Evolutionary conservation across 2,329 filamentous ascomycete species (phyloP).

Genomic region (Pseudogymnoascus sp.): DNA sequence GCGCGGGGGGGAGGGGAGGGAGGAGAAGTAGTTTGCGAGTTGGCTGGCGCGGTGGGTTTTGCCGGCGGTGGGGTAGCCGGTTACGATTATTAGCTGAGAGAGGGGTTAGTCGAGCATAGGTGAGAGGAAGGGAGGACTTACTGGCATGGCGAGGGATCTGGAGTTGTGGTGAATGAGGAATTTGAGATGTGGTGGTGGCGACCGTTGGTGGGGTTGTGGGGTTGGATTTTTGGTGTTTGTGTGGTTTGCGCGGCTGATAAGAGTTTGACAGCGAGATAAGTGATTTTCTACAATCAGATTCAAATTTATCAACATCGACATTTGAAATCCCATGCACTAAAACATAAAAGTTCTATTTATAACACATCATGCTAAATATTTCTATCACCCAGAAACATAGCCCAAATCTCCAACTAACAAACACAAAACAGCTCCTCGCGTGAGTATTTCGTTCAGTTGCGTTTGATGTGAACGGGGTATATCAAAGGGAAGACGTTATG

Average conservation of each 20-base stretch:
- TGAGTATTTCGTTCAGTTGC: background rate
- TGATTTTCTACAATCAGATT: background rate
- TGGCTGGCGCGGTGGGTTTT: conserved; percentile 61
- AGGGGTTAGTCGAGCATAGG: background rate
- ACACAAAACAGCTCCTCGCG: background rate
- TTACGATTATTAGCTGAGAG: conserved; percentile 56
- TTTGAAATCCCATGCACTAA: background rate
- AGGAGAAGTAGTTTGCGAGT: conserved; percentile 58
- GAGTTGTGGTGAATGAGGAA: background rate
- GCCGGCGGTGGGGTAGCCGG: conserved; percentile 60
- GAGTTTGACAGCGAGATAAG: background rate
- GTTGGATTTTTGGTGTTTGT: background rate
- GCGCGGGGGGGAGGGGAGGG: conserved; percentile 48
- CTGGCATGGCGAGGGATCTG: conserved; percentile 5
- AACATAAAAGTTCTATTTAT: background rate
- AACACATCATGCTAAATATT: background rate
- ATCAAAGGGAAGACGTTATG: background rate
- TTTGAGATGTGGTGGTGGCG: background rate
- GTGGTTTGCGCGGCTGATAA: background rate
- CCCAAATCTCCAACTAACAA: background rate
- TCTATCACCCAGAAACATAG: background rate
- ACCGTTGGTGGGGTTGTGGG: background rate
- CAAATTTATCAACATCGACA: background rate
- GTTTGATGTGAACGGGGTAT: background rate
- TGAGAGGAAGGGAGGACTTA: background rate